Evolutionary conservation across 1,284 basidiomycete species (phyloP), one percentile per base, ranked within the genome.

Genomic region (Sporisorium graminicola): DNA sequence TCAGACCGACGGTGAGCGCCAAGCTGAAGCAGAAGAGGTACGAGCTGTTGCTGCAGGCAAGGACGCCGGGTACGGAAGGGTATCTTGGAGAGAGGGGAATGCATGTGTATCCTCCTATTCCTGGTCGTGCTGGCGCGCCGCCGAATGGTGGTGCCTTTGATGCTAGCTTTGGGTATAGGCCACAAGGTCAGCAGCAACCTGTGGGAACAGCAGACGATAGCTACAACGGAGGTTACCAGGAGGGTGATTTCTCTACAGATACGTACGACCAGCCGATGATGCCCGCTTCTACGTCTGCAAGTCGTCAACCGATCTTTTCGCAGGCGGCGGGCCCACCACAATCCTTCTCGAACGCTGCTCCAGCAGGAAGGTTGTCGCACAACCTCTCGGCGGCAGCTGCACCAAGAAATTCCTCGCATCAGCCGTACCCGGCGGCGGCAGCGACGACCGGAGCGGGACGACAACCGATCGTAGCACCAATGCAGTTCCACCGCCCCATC

Each of bases 1-100:
- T 90, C 27, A 92, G 94, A 77, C 90, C 92, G 0, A 84, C 87
- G 1, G 90, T 96, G 9, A 77, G 77, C 35, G 40, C 37, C 2
- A 54, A 47, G 44, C 91, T 95, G 81, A 90, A 92, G 62, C 89
- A 89, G 42, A 88, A 91, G 50, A 89, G 93, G 64, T 93, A 86
- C 74, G 71, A 77, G 46, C 40, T 82, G 47, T 55, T 83, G 50
- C 29, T 72, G 46, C 74, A 71, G 55, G 67, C 68, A 3, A 57
- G 74, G 24, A 71, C 65, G 24, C 65, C 59, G 24, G 62, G 74
- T 0, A 68, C 65, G 1, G 68, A 68, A 33, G 68, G 58, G 22
- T 69, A 43, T 24, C 56, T 50, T 35, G 52, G 55, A 3, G 47
- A 49, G 16, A 44, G 27, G 26, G 46, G 55, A 24, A 18, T 4